Conservation (phyloP, 257 asterid genomes). For the Lycium barbarum region DNA sequence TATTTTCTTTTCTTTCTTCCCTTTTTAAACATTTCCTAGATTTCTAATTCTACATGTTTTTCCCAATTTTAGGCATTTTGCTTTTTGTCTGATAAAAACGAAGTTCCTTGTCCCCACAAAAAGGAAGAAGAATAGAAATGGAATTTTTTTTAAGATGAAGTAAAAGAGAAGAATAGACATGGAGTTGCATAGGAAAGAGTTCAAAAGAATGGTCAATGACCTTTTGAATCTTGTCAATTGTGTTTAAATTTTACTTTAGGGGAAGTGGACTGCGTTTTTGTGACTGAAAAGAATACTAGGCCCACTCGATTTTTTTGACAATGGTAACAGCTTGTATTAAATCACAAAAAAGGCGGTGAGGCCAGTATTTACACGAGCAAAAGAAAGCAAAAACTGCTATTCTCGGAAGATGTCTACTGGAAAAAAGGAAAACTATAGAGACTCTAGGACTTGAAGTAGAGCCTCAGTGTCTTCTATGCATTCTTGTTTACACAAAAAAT, state of each 20-base stretch:
- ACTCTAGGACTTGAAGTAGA: too few relatives aligned
- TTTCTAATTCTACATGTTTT: neutral
- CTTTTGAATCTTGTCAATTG: neutral
- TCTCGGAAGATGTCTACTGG: too few relatives aligned
- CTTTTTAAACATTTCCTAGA: neutral
- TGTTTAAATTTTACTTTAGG: constrained; percentile 10
- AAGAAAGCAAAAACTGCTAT: too few relatives aligned
- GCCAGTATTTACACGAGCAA: too few relatives aligned
- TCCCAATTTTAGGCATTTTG: constrained; percentile 16
- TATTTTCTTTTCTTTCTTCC: constrained; percentile 24
- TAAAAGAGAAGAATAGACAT: neutral
- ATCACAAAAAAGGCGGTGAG: too few relatives aligned
- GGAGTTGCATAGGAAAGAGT: neutral
- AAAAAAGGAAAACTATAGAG: too few relatives aligned
- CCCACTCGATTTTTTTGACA: neutral
- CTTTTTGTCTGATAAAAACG: neutral
- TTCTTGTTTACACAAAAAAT: too few relatives aligned
- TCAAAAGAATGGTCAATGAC: neutral
- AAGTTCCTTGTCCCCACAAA: neutral
- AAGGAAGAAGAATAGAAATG: too few relatives aligned
- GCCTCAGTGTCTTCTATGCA: too few relatives aligned
- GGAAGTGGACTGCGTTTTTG: neutral
- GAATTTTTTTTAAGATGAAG: too few relatives aligned
- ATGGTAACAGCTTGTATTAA: too few relatives aligned
- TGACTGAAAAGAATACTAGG: neutral